Base-by-base conservation (phyloP, 2,329 filamentous ascomycete species). In the Aspergillus floridensis region DNA sequence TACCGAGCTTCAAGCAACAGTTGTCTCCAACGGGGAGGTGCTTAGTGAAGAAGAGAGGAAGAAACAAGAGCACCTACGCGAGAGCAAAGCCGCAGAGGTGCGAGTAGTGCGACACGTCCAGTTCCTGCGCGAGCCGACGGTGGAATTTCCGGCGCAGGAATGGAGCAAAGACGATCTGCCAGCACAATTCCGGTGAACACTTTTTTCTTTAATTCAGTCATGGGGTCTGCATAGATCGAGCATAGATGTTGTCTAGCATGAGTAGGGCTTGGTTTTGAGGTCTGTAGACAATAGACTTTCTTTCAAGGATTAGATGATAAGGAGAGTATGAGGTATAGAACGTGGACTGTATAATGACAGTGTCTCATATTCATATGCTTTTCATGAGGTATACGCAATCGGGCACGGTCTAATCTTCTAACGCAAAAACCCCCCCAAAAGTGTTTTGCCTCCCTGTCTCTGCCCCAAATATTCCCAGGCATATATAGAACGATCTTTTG, bases 81-180 rank as follows among this genome's bases (percentile, higher is more conserved):
- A 84, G 72, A 95, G 89, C 59, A 91, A 92, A 76, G 92, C 92
- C n/a, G 88, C 91, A 7, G 95, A 99, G 79, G 84, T 99, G 65
- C 86, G 88, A 72, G 82, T 98, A 46, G 88, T 96, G 55, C 83
- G 91, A 66, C 92, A 93, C 72, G 77, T 90, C 59, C 81, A 81
- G 57, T 86, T 87, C 63, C 73, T 97, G 72, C 80, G 86, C 56
- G 76, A 85, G 60, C 93, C 93, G 11, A 76, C 82, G 48, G 76
- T 88, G 10, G 80, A 84, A 65, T 88, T 92, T 76, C 79, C 80
- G 63, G 87, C 88, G 72, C 60, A 74, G 69, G 73, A 72, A 49
- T 74, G 78, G 72, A 60, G 52, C 48, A 67, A 66, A 53, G 70
- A 70, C 22, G 66, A 73, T 59, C 59, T 74, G 19, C 66, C 67